Percentiles rank a stretch among this genome's conserved stretches.
Conservation (phyloP, 2,329 filamentous ascomycete genomes). For the Pyrenochaeta sp. region DNA sequence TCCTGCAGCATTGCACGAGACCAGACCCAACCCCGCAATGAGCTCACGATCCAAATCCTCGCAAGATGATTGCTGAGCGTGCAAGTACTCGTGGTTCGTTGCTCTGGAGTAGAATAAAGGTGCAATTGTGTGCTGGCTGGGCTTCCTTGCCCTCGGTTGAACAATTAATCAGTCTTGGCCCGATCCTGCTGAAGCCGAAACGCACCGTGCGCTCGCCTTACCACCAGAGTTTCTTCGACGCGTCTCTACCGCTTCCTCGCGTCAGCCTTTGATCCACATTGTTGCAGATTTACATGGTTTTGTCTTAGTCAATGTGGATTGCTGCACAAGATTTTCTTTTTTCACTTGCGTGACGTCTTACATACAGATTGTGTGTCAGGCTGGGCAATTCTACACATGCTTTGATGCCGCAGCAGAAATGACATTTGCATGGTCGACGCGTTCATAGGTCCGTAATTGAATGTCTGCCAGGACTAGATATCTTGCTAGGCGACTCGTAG, state of each 20-base stretch:
- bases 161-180: slow-evolving; percentile 1
- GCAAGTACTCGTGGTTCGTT: no score
- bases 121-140: neutral
- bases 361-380: slow-evolving; percentile 12
- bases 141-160: neutral
- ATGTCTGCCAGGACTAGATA: no score
- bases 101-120: no score
- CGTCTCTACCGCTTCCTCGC: slow-evolving; percentile 40
- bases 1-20: neutral
- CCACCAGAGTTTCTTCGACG: slow-evolving; percentile 43
- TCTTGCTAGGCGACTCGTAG: no score
- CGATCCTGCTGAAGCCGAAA: slow-evolving; percentile 23
- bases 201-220: slow-evolving; percentile 32
- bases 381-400: no score
- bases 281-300: slow-evolving; percentile 14
- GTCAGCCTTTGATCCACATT: slow-evolving; percentile 32
- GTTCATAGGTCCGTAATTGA: no score
- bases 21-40: neutral
- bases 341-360: slow-evolving; percentile 33
- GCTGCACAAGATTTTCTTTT: slow-evolving; percentile 36
- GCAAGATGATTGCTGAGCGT: no score
- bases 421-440: no score
- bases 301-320: slow-evolving; percentile 26
- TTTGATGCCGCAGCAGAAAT: no score
- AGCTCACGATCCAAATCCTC: no score